Evolutionary conservation across 345 rosid genomes (phyloP), one percentile per base, ranked within the genome.

Genomic region (Citrus maxima): DNA sequence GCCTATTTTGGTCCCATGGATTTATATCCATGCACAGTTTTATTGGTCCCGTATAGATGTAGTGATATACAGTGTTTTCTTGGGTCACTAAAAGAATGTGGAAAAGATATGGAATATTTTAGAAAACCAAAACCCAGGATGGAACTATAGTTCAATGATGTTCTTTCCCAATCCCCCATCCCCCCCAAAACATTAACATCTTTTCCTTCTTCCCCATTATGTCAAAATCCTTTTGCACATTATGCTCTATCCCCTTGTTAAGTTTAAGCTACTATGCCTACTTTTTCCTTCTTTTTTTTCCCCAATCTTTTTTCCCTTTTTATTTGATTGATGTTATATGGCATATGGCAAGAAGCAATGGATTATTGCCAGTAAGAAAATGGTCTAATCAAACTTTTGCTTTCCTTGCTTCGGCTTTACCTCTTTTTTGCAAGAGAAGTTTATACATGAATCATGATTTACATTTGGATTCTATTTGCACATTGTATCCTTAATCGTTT

Each of bases 1-100:
- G 77, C 70, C 30, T 42, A 28, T 46, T 46, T 77, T 73, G 84
- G 80, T 67, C 80, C 80, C 67, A 67, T 77, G 19, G 73, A 74
- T 55, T 38, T 25, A 12, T 22, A 37, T 73, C 5, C 35, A 10
- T 14, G 1, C 25, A 73, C 63, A 10, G 35, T 10, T 32, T 42
- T 42, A 38, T 4, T 74, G 77, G 69, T 34, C 73, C 73, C 75
- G 69, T 70, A 56, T 7, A 28, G 51, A 30, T 27, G 14, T 5
- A 38, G 18, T 28, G 27, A 42, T 70, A 32, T 80, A 59, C 54
- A 37, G 4, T 70, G 61, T 30, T 61, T 8, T 63, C 49, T 70
- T 75, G 49, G 79, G 51, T 64, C 38, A 27, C 59, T 32, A 37
- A 46, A 74, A 74, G 64, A 60, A 74, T 32, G 38, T 68, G 62